These are phyloP conservation scores for Leptographium galeiforme DNA, from an alignment of 2,329 filamentous ascomycete species.

Conservation along the genomic window DNA sequence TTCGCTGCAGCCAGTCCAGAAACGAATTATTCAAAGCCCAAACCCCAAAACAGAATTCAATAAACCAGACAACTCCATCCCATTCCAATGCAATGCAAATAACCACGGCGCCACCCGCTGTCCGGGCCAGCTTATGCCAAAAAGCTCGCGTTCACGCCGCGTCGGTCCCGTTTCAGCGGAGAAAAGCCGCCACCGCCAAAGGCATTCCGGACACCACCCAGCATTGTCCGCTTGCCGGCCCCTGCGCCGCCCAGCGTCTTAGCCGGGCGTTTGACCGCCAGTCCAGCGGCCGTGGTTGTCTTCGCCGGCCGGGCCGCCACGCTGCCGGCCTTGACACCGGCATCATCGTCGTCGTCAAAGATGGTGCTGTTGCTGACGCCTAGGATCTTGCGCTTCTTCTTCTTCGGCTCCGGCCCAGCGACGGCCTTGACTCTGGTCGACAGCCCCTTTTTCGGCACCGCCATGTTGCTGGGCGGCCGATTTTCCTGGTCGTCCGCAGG, in stretches of 20 bases:
- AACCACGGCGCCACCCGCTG: no score
- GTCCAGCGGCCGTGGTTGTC: conserved; percentile 13
- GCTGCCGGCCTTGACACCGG: background rate
- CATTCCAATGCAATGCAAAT: no score
- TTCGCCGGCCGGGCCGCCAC: conserved; percentile 23
- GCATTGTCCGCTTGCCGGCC: conserved; percentile 14
- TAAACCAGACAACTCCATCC: no score
- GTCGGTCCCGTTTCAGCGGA: conserved; percentile 57
- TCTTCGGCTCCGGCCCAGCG: conserved; percentile 30
- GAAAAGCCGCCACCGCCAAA: conserved; percentile 44
- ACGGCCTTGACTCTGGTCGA: conserved; percentile 3
- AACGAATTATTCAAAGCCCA: no score
- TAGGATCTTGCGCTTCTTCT: conserved; percentile 63
- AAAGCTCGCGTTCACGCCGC: conserved; percentile 49
- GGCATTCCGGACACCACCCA: conserved; percentile 25
- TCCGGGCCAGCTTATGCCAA: conserved; percentile 19
- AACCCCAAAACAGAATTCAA: no score
- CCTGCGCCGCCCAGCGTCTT: conserved; percentile 9
- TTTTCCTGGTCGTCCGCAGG: conserved; percentile 20
- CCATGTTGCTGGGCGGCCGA: conserved; percentile 14
- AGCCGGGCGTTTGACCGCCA: conserved; percentile 11
- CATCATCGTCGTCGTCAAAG: conserved; percentile 57
- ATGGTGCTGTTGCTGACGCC: conserved; percentile 49
- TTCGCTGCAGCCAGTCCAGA: no score
- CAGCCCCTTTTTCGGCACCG: conserved; percentile 3